Conservation (phyloP, 306 rosid species). For the Sicyos edulis region DNA sequence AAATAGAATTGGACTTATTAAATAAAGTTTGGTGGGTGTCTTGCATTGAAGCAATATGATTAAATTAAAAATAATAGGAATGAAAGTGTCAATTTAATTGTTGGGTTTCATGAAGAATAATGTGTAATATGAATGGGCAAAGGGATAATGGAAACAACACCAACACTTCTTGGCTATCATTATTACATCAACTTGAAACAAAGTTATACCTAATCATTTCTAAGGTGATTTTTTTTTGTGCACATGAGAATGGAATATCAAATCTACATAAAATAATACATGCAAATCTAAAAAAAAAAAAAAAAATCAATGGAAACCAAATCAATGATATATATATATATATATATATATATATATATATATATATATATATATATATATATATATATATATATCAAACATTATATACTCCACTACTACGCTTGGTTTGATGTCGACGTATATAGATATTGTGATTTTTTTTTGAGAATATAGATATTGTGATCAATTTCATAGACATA, state of each 20-base stretch:
- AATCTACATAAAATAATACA: constrained; percentile 3
- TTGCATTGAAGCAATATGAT: neutral
- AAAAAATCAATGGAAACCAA: neutral
- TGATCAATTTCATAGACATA: neutral
- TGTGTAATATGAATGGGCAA: neutral
- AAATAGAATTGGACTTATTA: neutral
- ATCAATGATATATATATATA: neutral
- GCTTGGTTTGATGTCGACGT: neutral
- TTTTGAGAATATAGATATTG: neutral
- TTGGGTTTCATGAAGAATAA: neutral
- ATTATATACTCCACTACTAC: neutral
- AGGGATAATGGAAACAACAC: constrained; percentile 4
- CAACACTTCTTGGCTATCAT: neutral
- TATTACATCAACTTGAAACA: neutral
- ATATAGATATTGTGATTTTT: neutral
- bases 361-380: neutral
- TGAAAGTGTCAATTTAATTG: neutral
- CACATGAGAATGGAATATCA: constrained; percentile 1
- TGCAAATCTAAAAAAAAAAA: neutral
- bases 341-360: neutral
- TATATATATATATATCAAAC: neutral
- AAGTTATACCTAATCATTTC: neutral
- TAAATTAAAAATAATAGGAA: neutral
- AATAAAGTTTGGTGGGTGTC: neutral
- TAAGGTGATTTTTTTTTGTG: neutral